These are phyloP conservation scores for Mycosphaerella sp. DNA, from an alignment of 2,329 filamentous ascomycete genomes.

Conservation along the genomic window DNA sequence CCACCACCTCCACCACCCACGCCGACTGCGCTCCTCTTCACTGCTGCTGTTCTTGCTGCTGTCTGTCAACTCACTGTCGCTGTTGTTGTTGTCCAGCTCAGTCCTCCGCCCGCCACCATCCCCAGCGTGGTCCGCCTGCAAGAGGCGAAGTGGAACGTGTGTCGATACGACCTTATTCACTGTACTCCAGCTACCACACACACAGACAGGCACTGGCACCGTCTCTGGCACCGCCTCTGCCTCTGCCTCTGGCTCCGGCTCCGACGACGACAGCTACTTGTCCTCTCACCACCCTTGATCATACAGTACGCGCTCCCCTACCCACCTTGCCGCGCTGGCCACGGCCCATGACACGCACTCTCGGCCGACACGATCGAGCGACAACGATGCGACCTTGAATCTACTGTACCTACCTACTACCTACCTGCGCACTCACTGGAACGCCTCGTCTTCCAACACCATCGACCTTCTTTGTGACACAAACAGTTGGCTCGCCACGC, in stretches of 20 bases:
- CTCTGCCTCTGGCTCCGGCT: neutral
- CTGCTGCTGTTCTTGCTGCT: neutral
- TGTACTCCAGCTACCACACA: neutral
- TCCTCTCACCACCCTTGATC: neutral
- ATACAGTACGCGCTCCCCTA: neutral
- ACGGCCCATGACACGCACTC: neutral
- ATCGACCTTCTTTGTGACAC: conserved; percentile 15
- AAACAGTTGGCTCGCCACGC: conserved; percentile 3
- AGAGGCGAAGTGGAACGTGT: neutral
- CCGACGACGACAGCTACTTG: neutral
- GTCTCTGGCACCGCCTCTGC: neutral
- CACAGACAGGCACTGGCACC: neutral
- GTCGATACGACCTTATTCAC: too few species aligned
- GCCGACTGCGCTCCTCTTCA: neutral
- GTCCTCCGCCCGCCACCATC: neutral
- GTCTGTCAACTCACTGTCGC: neutral
- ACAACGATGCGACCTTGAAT: neutral
- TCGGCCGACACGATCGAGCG: neutral
- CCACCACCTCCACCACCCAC: too few species aligned
- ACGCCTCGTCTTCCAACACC: neutral
- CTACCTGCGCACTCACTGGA: neutral
- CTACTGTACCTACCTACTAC: conserved; percentile 7
- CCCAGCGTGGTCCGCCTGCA: neutral
- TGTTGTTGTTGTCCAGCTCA: neutral
- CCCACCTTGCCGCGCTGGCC: neutral